These are phyloP conservation scores for Penicillium expansum DNA, from an alignment of 2,329 filamentous ascomycete species.

Conservation along the genomic window DNA sequence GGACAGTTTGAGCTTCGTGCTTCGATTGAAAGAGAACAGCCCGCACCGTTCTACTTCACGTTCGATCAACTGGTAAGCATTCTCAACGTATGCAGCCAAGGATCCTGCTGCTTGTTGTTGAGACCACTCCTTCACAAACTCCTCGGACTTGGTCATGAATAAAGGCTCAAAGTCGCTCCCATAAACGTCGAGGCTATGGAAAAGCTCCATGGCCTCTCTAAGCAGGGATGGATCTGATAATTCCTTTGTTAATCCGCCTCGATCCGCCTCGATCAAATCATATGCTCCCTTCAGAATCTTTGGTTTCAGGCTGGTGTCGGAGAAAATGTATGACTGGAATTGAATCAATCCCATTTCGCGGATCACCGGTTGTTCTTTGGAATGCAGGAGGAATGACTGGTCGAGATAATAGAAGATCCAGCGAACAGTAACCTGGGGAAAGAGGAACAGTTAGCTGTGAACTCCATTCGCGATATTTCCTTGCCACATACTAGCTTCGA, in stretches of 20 bases:
- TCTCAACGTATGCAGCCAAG: conserved; percentile 72
- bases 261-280: conserved; percentile 70
- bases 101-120: conserved; percentile 61
- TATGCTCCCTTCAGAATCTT: conserved; percentile 69
- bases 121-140: conserved; percentile 69
- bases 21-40: conserved; percentile 74
- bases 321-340: conserved; percentile 65
- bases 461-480: background rate
- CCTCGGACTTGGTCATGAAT: conserved; percentile 65
- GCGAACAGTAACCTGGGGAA: conserved; percentile 65
- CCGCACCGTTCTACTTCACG: conserved; percentile 75
- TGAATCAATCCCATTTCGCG: conserved; percentile 75
- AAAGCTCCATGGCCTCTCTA: conserved; percentile 72
- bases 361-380: conserved; percentile 66
- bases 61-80: conserved; percentile 66
- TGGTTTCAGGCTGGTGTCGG: conserved; percentile 50
- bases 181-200: conserved; percentile 83
- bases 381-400: conserved; percentile 77
- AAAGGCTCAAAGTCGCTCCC: conserved; percentile 72
- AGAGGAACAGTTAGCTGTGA: background rate
- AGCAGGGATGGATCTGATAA: conserved; percentile 65
- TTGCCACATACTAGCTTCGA: conserved; percentile 62
- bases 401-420: conserved; percentile 95
- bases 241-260: conserved; percentile 51
- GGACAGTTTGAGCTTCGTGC: conserved; percentile 75